phyloP scores from a whole-genome alignment of 2,329 filamentous ascomycete species.

The Nakataea oryzae region DNA sequence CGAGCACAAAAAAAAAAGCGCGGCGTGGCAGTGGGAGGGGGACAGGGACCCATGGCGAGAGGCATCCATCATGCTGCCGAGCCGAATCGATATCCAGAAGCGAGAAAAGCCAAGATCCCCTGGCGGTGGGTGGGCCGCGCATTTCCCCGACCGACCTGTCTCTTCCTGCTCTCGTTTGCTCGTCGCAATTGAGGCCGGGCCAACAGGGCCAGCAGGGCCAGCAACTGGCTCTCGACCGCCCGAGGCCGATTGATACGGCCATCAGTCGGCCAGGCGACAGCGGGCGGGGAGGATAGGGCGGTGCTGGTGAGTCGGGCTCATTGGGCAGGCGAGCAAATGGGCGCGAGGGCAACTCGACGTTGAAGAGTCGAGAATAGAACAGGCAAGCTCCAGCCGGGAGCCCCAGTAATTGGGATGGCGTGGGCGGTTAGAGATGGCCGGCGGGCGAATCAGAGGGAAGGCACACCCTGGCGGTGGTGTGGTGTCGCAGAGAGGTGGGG shows the following conservation, averaged over 20 bases:
- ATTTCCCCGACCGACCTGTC: too few species aligned
- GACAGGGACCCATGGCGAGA: not conserved
- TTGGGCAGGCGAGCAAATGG: not conserved
- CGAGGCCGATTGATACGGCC: constrained; percentile 1
- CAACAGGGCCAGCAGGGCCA: not conserved
- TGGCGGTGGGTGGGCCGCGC: not conserved
- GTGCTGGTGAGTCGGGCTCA: not conserved
- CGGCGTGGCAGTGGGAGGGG: not conserved
- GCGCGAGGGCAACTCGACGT: not conserved
- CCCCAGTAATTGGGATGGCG: constrained; percentile 3
- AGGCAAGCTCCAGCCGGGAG: not conserved
- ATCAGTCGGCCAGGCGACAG: not conserved
- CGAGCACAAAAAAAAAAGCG: not conserved
- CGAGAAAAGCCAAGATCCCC: not conserved
- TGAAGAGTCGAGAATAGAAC: constrained; percentile 6
- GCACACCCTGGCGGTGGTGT: not conserved
- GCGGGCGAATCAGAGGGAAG: constrained; percentile 3
- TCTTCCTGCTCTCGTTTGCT: not conserved
- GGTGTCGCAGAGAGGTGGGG: not conserved
- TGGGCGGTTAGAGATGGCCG: constrained; percentile 6
- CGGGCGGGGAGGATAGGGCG: not conserved
- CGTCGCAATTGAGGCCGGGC: not conserved
- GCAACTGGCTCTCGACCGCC: not conserved
- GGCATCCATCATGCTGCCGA: not conserved
- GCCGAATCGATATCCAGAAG: not conserved